Base-by-base conservation (phyloP, 2,329 filamentous ascomycete genomes). In the Orbilia oligospora region DNA sequence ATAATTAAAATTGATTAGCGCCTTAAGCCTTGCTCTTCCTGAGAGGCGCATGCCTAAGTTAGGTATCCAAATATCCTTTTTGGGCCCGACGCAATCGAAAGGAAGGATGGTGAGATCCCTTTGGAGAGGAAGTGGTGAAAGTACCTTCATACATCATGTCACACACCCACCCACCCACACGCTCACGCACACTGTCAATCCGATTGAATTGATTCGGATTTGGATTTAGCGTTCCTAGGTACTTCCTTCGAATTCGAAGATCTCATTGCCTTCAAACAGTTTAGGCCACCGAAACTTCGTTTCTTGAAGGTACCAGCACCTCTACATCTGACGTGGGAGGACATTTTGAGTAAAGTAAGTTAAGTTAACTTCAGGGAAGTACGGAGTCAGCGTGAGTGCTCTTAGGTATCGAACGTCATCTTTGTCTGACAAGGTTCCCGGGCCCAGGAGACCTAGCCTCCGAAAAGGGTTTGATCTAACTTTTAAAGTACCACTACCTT, bases 391-490 rank as follows among this genome's bases (percentile, higher is more conserved):
- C n/a, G n/a, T n/a, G n/a, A n/a, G n/a, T n/a, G n/a, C n/a, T n/a
- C n/a, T n/a, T n/a, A n/a, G 18, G 51, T 16, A 30, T 33, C 30
- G 44, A 8, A 61, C 20, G 56, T 41, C 56, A 61, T 61, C 4
- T 44, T 44, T 44, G 56, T 61, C 56, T 61, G 56, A 44, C 56
- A 61, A 58, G 53, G 30, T 41, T 41, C n/a, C 27, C 18, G 27
- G 30, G 10, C n/a, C 27, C 18, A 16, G 30, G 10, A 58, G 44
- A 44, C 20, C 56, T n/a, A n/a, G n/a, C n/a, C 10, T 61, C 53
- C 33, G 53, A 12, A 22, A 38, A 56, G 27, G 27, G n/a, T 56
- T 58, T n/a, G 30, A 36, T 56, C 30, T 56, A 38, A 58, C 55
- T 58, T 41, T 14, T 4, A 58, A n/a, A 8, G 51, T 58, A 58